Evolutionary conservation across 371 early-diverging fungal species (phyloP).

Genomic region (Mucor plumbeus): DNA sequence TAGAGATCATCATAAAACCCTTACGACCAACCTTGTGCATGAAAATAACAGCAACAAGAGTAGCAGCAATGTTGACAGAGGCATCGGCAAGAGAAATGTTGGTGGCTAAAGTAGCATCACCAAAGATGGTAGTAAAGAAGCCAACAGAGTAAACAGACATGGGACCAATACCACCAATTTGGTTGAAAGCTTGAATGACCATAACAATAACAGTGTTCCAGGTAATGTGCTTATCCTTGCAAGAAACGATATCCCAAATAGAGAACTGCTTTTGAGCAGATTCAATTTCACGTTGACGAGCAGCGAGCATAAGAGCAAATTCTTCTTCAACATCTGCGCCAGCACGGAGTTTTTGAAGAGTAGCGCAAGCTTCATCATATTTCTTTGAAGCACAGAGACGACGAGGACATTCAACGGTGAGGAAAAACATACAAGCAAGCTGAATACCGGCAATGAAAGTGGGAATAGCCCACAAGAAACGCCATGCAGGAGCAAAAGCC

Average conservation of each 20-base stretch:
- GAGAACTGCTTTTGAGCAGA: slow-evolving; percentile 33
- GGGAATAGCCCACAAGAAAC: slow-evolving; percentile 65
- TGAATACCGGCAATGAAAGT: slow-evolving; percentile 72
- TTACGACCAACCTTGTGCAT: slow-evolving; percentile 53
- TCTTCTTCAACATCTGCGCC: slow-evolving; percentile 50
- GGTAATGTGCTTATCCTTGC: slow-evolving; percentile 38
- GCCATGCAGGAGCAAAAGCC: slow-evolving; percentile 68
- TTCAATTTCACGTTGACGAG: slow-evolving; percentile 47
- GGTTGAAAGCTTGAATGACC: slow-evolving; percentile 55
- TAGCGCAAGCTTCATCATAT: slow-evolving; percentile 55
- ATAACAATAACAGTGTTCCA: slow-evolving; percentile 50
- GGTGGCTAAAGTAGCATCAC: slow-evolving; percentile 38
- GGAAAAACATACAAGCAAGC: slow-evolving; percentile 55
- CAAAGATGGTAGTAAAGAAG: slow-evolving; percentile 43
- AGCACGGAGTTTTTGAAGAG: slow-evolving; percentile 66
- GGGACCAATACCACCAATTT: slow-evolving; percentile 55
- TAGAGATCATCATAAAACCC: slow-evolving; percentile 51
- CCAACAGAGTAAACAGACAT: slow-evolving; percentile 52
- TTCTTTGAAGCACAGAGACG: slow-evolving; percentile 62
- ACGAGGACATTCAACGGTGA: slow-evolving; percentile 79
- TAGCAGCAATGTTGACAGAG: slow-evolving; percentile 44
- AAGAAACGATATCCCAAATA: slow-evolving; percentile 44
- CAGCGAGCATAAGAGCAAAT: slow-evolving; percentile 32
- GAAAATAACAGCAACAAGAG: slow-evolving; percentile 38
- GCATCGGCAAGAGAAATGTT: slow-evolving; percentile 47